Base-by-base conservation (phyloP, 192 early-diverging fungal genomes). In the Neocallimastix lanati region DNA sequence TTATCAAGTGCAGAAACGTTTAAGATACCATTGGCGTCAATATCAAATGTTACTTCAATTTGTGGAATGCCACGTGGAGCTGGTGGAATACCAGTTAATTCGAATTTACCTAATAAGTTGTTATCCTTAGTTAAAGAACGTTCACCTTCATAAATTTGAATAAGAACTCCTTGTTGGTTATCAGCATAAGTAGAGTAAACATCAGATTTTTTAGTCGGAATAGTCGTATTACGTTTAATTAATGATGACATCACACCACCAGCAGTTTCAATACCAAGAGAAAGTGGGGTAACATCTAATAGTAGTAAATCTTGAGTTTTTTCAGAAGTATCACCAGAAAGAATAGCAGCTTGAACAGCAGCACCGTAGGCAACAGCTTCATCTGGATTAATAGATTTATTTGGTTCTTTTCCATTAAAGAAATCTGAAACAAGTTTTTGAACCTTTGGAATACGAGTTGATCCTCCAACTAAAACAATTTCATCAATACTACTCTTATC, bases 321-420 rank as follows among this genome's bases (percentile, higher is more conserved):
- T 87, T 96, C 94, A 78, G 96, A 96, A 78, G 93, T 95, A 84
- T 94, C 95, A 84, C 97, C 97, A 77, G 95, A 92, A 82, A 99
- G 89, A 82, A 99, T 97, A 79, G 95, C 94, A 79, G 95, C 97
- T 89, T 97, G 97, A 84, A 97, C 95, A 83, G 95, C 95, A 78
- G 97, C 97, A 88, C 97, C 97, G 84, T 96, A 97, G 82, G 97
- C 97, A 81, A 97, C 97, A 79, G 96, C 96, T 88, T 99, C 96
- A 88, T 99, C 96, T 82, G 96, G 97, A 92, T 99, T 97, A 87
- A 80, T 80, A 80, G 94, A 95, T 91, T 94, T 96, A 93, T 96
- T 96, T 85, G 93, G 95, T 89, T 98, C 94, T 92, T 98, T 98
- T 83, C 96, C 96, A 92, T 95, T 96, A 88, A 98, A 98, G 92